These are phyloP conservation scores for Dothideomycetes sp. DNA, from an alignment of 2,329 filamentous ascomycete genomes.

Conservation along the genomic window DNA sequence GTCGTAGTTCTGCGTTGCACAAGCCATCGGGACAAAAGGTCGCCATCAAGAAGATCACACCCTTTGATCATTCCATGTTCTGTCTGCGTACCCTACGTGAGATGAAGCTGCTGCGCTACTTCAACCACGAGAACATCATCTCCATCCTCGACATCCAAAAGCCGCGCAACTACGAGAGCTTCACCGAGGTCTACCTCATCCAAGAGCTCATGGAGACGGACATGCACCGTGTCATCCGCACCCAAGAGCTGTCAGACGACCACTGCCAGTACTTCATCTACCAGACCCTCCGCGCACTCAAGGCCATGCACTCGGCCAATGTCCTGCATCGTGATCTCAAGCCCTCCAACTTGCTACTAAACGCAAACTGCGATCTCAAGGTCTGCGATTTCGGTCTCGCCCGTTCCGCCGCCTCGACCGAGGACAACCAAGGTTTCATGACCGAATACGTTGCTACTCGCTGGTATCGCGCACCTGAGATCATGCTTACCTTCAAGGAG, in stretches of 20 bases:
- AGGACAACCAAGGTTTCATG: constrained; percentile 99
- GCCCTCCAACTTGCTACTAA: constrained; percentile 91
- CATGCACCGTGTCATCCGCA: constrained; percentile 98
- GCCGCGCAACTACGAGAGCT: constrained; percentile 88
- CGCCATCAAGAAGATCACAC: constrained; percentile 99
- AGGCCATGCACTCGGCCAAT: constrained; percentile 99
- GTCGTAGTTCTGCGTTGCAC: constrained; percentile 78
- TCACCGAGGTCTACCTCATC: constrained; percentile 97
- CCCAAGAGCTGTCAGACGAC: constrained; percentile 95
- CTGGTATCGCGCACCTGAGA: constrained; percentile 98
- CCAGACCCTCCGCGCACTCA: constrained; percentile 92
- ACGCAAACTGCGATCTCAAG: constrained; percentile 98
- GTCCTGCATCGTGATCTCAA: constrained; percentile 96
- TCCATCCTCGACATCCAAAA: constrained; percentile 99
- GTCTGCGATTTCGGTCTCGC: constrained; percentile 98
- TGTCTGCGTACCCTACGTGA: constrained; percentile 81
- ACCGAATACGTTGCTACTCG: constrained; percentile 99
- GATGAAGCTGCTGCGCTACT: constrained; percentile 98
- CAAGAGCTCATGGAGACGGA: constrained; percentile 99
- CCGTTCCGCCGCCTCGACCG: constrained; percentile 83
- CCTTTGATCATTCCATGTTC: constrained; percentile 92
- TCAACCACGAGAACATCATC: constrained; percentile 99
- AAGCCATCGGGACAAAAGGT: constrained; percentile 98
- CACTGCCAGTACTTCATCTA: constrained; percentile 99
- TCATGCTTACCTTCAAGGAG: constrained; percentile 99